Percentiles rank a stretch among this genome's conserved stretches.
Conservation (phyloP, 139 green algal genomes). For the Chlamydomonas sp. region DNA sequence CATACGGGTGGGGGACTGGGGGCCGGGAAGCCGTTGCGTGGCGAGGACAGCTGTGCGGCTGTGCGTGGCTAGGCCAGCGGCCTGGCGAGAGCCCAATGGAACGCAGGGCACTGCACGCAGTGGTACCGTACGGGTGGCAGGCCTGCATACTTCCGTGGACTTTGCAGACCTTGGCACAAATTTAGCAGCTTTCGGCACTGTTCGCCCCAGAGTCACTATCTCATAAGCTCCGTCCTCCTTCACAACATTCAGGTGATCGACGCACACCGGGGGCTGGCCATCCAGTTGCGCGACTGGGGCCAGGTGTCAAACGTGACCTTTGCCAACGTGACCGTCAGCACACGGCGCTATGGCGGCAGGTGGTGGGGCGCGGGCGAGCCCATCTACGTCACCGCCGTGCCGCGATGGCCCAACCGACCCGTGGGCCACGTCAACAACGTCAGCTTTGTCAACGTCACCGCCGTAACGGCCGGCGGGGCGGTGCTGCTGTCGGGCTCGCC, state of each 20-base stretch:
- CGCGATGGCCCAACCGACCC: constrained; percentile 20
- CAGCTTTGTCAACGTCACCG: neutral
- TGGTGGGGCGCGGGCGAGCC: constrained; percentile 62
- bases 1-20: neutral
- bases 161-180: no score
- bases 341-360: constrained; percentile 19
- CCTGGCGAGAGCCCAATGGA: no score
- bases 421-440: neutral
- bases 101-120: no score
- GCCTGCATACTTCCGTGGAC: no score
- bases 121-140: no score
- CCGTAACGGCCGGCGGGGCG: neutral
- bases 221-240: neutral
- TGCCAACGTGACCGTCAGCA: constrained; percentile 4
- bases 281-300: constrained; percentile 60
- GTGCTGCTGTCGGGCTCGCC: constrained; percentile 11
- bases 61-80: no score
- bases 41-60: no score
- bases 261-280: constrained; percentile 54
- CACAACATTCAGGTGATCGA: neutral
- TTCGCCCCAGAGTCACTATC: neutral
- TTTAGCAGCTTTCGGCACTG: no score
- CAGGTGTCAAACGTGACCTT: constrained; percentile 48
- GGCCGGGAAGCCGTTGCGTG: no score
- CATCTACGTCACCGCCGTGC: constrained; percentile 54